A percentile compares a stretch with the other conserved stretches of the same genome.
Conservation (phyloP, 768 basidiomycete genomes). For the Lactarius indigo region DNA sequence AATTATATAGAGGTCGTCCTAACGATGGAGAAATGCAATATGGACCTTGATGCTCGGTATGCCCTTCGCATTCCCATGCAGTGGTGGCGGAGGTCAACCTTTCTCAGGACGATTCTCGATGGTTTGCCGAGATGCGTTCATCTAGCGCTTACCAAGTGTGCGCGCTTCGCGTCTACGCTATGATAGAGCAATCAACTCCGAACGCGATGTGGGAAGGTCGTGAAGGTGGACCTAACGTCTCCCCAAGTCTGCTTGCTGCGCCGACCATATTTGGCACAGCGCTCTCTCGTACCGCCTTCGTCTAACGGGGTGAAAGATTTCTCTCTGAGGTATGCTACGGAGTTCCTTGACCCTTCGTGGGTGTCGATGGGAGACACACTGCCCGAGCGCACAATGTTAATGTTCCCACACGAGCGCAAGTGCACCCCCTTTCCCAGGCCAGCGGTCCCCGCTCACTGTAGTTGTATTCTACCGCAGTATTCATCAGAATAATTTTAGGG, state of each 20-base stretch:
- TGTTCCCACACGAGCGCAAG: conserved; percentile 88
- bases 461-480: conserved; percentile 41
- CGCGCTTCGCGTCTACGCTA: conserved; percentile 53
- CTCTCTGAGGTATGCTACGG: not conserved
- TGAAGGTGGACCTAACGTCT: conserved; percentile 47
- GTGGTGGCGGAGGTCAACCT: not conserved
- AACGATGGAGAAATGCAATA: conserved; percentile 66
- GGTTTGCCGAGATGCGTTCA: conserved; percentile 70
- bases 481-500: conserved; percentile 82
- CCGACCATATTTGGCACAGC: conserved; percentile 32
- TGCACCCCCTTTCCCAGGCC: conserved; percentile 36
- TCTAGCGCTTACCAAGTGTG: conserved; percentile 57
- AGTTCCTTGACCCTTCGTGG: not conserved
- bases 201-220: conserved; percentile 74
- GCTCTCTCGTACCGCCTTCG: conserved; percentile 46
- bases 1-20: conserved; percentile 86
- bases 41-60: conserved; percentile 65
- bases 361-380: conserved; percentile 76
- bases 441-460: too few relatives aligned
- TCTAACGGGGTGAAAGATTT: not conserved
- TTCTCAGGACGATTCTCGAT: conserved; percentile 81
- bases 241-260: not conserved
- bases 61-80: conserved; percentile 10
- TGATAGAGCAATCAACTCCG: conserved; percentile 59
- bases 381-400: conserved; percentile 65